phyloP scores from a whole-genome alignment of 331 rosid species.

The Pyrus hybrid region DNA sequence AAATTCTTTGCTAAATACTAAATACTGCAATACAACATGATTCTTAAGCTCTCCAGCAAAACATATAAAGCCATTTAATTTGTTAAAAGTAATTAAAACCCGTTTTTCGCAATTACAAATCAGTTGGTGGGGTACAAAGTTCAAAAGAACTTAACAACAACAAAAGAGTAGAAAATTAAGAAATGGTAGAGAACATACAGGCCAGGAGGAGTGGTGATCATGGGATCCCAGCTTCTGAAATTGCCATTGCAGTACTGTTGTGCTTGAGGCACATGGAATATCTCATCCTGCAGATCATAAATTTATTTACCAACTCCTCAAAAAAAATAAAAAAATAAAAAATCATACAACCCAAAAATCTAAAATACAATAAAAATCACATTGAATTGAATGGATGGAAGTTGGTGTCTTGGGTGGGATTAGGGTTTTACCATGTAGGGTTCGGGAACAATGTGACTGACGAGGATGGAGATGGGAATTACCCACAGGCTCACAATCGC shows the following conservation, averaged over 20 bases:
- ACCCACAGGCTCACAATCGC: conserved; percentile 66
- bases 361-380: not conserved
- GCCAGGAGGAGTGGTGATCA: conserved; percentile 98
- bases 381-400: not conserved
- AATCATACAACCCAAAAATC: not conserved
- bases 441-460: conserved; percentile 57
- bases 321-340: not conserved
- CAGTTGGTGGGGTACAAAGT: not conserved
- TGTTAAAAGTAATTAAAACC: not conserved
- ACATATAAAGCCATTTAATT: not conserved
- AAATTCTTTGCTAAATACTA: conserved; percentile 10
- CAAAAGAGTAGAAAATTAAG: not conserved
- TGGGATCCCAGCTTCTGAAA: conserved; percentile 92
- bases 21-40: not conserved
- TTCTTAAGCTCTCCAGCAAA: not conserved
- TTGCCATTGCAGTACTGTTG: conserved; percentile 71
- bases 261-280: conserved; percentile 79
- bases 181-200: conserved; percentile 48
- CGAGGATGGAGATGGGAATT: conserved; percentile 54
- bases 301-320: not conserved
- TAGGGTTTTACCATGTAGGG: conserved; percentile 63
- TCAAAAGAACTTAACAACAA: not conserved
- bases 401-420: not conserved
- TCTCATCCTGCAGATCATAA: conserved; percentile 68
- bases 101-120: not conserved